Evolutionary conservation across 306 rosid species (phyloP).

Genomic region (Trifolium repens): DNA sequence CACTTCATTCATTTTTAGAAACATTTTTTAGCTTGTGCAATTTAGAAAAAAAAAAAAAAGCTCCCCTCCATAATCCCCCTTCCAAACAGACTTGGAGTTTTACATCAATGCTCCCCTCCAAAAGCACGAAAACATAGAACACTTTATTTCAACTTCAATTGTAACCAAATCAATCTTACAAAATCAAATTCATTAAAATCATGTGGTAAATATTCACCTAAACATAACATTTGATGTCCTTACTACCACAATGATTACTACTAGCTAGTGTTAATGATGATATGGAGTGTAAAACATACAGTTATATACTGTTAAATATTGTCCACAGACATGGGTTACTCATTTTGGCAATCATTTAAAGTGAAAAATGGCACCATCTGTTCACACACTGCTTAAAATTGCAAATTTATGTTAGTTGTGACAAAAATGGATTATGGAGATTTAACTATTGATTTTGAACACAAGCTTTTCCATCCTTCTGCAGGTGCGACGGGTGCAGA

Average conservation of each 20-base stretch:
- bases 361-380: background rate
- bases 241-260: background rate
- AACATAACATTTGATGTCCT: background rate
- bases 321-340: background rate
- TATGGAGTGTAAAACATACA: background rate
- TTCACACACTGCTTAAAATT: background rate
- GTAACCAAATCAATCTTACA: background rate
- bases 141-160: background rate
- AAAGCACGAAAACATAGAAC: background rate
- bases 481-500: slow-evolving; percentile 64
- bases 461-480: slow-evolving; percentile 24
- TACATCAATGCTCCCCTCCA: background rate
- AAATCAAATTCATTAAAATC: background rate
- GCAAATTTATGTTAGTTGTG: background rate
- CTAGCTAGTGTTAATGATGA: background rate
- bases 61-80: too few species aligned
- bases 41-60: too few species aligned
- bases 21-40: too few species aligned
- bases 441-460: slow-evolving; percentile 22
- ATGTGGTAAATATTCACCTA: background rate
- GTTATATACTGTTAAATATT: background rate
- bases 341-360: background rate
- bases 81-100: background rate
- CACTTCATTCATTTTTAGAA: too few species aligned
- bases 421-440: background rate